Evolutionary conservation across 1,284 basidiomycete genomes (phyloP).

Genomic region (Mycosarcoma maydis): DNA sequence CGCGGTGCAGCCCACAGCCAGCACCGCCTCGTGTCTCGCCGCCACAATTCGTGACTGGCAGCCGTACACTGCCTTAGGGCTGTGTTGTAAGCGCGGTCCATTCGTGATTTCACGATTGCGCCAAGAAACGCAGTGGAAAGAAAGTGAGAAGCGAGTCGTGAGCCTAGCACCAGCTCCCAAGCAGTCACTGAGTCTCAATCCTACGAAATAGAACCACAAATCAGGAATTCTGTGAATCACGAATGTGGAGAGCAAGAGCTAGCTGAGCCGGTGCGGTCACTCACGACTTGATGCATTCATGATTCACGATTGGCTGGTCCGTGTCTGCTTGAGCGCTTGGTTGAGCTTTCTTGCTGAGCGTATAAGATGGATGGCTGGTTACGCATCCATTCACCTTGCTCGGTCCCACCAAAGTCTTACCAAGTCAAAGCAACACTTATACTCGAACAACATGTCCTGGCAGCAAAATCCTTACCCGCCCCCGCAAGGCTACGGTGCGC

Average conservation of each 20-base stretch:
- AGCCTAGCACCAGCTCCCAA: background rate
- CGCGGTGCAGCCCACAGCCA: background rate
- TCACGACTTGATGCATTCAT: no score
- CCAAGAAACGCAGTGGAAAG: slow-evolving; percentile 1
- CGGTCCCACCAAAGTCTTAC: no score
- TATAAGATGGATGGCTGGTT: slow-evolving; percentile 1
- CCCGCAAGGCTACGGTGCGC: slow-evolving; percentile 43
- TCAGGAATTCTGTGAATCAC: no score
- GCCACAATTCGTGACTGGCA: background rate
- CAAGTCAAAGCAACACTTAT: no score
- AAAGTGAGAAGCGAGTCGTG: background rate
- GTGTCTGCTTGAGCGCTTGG: background rate
- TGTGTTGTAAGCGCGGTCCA: no score
- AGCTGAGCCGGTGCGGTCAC: no score
- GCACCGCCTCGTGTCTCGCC: slow-evolving; percentile 1
- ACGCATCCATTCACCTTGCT: no score
- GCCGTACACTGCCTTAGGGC: slow-evolving; percentile 1
- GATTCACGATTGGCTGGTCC: no score
- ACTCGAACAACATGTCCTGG: slow-evolving; percentile 38
- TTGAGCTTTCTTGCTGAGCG: background rate
- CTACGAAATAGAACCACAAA: background rate
- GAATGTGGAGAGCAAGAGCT: background rate
- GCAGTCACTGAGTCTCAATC: background rate
- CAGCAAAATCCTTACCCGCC: slow-evolving; percentile 44
- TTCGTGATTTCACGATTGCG: background rate